Percentiles rank a stretch among this genome's conserved stretches.
Conservation (phyloP, 1,284 basidiomycete species). For the Anthracocystis setariae region DNA sequence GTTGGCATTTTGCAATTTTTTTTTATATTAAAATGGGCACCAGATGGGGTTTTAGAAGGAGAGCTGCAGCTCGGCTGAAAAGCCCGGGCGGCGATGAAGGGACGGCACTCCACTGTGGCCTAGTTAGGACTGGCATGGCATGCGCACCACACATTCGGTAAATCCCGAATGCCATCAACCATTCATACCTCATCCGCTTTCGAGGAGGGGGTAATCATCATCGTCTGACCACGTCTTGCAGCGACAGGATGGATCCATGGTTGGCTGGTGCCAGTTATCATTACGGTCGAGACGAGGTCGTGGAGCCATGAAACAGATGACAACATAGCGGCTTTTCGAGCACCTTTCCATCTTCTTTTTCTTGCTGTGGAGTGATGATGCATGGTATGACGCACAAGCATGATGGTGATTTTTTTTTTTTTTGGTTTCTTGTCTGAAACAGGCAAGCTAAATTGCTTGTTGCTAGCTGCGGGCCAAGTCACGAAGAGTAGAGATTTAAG, state of each 20-base stretch:
- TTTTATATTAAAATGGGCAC: background rate
- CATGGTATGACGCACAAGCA: conserved; percentile 8
- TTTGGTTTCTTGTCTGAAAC: no score
- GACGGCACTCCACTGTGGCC: background rate
- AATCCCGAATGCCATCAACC: background rate
- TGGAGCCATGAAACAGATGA: no score
- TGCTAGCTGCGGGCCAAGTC: no score
- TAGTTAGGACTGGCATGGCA: conserved; percentile 15
- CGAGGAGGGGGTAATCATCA: no score
- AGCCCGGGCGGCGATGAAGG: conserved; percentile 8
- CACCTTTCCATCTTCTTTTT: no score
- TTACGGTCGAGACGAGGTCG: background rate
- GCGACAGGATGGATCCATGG: no score
- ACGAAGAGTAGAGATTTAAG: no score
- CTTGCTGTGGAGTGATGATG: background rate
- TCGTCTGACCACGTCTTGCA: no score
- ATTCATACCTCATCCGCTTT: background rate
- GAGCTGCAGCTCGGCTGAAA: conserved; percentile 26
- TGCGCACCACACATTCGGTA: conserved; percentile 6
- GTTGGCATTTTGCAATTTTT: background rate
- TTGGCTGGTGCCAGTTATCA: background rate
- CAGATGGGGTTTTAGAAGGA: conserved; percentile 3
- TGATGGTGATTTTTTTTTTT: background rate
- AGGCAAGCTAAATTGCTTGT: no score
- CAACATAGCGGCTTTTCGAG: no score